Evolutionary conservation across 2,329 filamentous ascomycete species (phyloP), one percentile per base, ranked within the genome.

Genomic region (Epichloe aotearoae): DNA sequence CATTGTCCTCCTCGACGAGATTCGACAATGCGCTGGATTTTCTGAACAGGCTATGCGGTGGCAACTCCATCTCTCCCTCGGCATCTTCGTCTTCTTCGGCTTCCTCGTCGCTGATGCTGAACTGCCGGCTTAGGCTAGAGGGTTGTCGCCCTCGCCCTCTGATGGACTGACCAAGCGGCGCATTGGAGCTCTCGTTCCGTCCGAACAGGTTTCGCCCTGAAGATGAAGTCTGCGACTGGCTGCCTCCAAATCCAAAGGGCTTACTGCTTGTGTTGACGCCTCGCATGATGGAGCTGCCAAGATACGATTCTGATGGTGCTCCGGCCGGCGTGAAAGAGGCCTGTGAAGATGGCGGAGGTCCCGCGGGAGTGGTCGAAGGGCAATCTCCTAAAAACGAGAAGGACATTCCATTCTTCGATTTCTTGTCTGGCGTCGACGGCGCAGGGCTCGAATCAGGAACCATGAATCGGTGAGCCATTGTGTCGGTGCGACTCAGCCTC

Each of bases 301-400:
- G 63, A 57, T 70, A 79, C 12, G 74, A 74, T 33, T 70, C 73
- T 20, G 77, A 75, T 0, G 77, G 77, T 15, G 76, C 75, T 51
- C 78, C 78, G 15, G 70, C 69, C 1, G 77, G 76, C 1, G 76
- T 79, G 63, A 79, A 79, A 42, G 75, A 77, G 4, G 71, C 71
- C 8, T 70, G 69, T 7, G 75, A 74, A 30, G 76, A 75, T 1
- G 72, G 72, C 10, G 75, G 74, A 30, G 71, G 71, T 0, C 71
- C 76, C 17, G 71, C 72, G 5, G 77, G 76, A 2, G 76, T 79
- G 2, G 74, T 78, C 38, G 75, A 73, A 6, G 75, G 73, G 47
- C 70, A 66, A 8, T 73, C 67, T 53, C 63, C 69, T 39, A 70
- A 69, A 38, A 63, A 64, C 40, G 70, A 72, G 41, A 65, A 59